Base-by-base conservation (phyloP, 2,329 filamentous ascomycete species). In the Capronia americana region DNA sequence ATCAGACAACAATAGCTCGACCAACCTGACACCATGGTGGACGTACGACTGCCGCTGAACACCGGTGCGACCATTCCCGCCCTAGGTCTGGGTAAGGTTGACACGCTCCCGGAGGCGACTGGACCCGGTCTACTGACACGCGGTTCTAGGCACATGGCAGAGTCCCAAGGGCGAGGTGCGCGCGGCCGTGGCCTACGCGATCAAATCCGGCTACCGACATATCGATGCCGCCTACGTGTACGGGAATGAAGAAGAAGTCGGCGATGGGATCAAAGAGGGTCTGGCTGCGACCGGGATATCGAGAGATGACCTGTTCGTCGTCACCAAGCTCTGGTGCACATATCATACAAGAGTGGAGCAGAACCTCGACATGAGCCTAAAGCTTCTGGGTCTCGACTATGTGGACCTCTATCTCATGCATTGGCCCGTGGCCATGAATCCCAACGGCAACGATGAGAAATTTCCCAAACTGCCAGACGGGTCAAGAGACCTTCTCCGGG, bases 381-480 rank as follows among this genome's bases (percentile, higher is more conserved):
- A 87, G 74, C 83, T 87, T 72, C 83, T 90, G 72, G 85, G 83
- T 10, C 79, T 89, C 41, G 88, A 89, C 67, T 91, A 92, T 75
- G 82, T 92, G 65, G 89, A 92, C 74, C 81, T 92, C 8, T 91
- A 86, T 76, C 82, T 92, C 65, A 90, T 92, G 74, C 89, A 91
- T 77, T 92, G 84, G 83, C 86, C 80, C 83, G 2, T 87, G 83
- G 66, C 75, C 79, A 81, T 61, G 81, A 83, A 56, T 75, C 79
- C 44, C 75, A 81, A 24, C 67, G 79, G 60, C 80, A 85, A 67
- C 83, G 84, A 26, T 81, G 76, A 77, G 64, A 74, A 79, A 24
- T 72, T 73, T 51, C 81, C 80, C 17, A 83, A 81, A 57, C 72
- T 76, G 14, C 72, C 77, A 10, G 73, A 79, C 4, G 81, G 78